A percentile compares a stretch with the other conserved stretches of the same genome.
Evolutionary conservation across 805 yeast species (phyloP).

Genomic region (Sungouiozyma ichnusensis): DNA sequence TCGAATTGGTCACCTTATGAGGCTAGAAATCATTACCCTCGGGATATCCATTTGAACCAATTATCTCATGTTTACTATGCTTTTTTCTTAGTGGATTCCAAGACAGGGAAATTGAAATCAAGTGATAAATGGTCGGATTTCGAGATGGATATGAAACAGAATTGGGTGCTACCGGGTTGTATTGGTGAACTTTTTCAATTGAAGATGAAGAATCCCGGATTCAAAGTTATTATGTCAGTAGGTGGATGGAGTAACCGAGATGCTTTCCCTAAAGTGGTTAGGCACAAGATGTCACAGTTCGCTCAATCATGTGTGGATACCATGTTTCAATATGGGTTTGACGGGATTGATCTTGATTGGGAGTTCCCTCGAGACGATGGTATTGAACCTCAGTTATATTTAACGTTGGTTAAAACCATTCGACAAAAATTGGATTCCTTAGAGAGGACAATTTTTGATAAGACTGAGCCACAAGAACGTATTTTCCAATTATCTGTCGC

Average conservation of each 20-base stretch:
- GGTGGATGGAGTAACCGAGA: conserved; percentile 68
- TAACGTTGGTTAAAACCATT: conserved; percentile 33
- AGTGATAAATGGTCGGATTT: conserved; percentile 62
- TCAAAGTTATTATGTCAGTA: conserved; percentile 59
- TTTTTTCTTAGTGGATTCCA: conserved; percentile 49
- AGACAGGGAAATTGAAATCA: conserved; percentile 42
- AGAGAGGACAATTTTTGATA: conserved; percentile 24
- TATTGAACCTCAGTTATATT: conserved; percentile 36
- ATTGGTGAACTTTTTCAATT: conserved; percentile 40
- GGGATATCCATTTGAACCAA: conserved; percentile 45
- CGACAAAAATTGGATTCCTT: conserved; percentile 32
- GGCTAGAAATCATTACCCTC: conserved; percentile 46
- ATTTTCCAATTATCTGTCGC: conserved; percentile 57
- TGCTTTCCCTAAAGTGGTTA: conserved; percentile 38
- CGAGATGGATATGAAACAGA: conserved; percentile 26
- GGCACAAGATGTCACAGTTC: conserved; percentile 37
- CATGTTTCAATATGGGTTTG: conserved; percentile 53
- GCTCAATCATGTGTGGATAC: conserved; percentile 37
- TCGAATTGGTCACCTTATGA: conserved; percentile 61
- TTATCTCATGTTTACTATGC: conserved; percentile 72
- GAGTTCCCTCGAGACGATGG: conserved; percentile 56
- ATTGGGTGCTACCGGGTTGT: conserved; percentile 32
- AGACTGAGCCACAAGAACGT: conserved; percentile 1
- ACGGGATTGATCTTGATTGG: conserved; percentile 93
- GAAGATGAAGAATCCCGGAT: conserved; percentile 16